A percentile compares a stretch with the other conserved stretches of the same genome.
phyloP scores from a whole-genome alignment of 768 basidiomycete species.

The Neoboletus subvelutipes region DNA sequence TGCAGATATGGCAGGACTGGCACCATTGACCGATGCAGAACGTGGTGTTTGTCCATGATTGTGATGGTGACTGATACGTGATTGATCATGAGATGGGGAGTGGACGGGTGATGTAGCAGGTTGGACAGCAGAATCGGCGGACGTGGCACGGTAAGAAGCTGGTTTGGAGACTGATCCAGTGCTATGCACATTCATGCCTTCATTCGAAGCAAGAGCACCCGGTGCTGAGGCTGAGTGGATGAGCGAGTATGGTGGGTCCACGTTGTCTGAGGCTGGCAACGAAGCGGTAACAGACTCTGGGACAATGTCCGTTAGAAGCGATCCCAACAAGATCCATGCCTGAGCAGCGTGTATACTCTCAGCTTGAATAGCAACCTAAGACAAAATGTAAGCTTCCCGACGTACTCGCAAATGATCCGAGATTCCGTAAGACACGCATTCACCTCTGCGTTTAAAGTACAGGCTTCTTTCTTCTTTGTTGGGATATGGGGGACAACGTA shows the following conservation, averaged over 20 bases:
- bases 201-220: slow-evolving; percentile 35
- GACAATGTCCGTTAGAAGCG: slow-evolving; percentile 51
- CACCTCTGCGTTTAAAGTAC: slow-evolving; percentile 61
- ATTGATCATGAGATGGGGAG: slow-evolving; percentile 29
- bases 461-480: slow-evolving; percentile 45
- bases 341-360: slow-evolving; percentile 59
- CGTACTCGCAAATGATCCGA: neutral
- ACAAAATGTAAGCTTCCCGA: neutral
- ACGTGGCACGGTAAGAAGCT: slow-evolving; percentile 25
- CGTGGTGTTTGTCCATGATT: slow-evolving; percentile 10
- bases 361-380: slow-evolving; percentile 57
- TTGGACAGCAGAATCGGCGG: slow-evolving; percentile 24
- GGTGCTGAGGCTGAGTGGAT: slow-evolving; percentile 44
- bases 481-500: slow-evolving; percentile 48
- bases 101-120: slow-evolving; percentile 12
- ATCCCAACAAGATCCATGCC: slow-evolving; percentile 64
- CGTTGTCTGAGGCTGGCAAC: slow-evolving; percentile 21
- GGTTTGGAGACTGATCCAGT: slow-evolving; percentile 19
- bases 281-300: slow-evolving; percentile 36
- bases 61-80: slow-evolving; percentile 15
- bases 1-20: slow-evolving; percentile 25
- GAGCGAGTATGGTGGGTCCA: slow-evolving; percentile 28
- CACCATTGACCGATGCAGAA: slow-evolving; percentile 19
- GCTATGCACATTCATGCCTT: slow-evolving; percentile 6
- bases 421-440: slow-evolving; percentile 2